Evolutionary conservation across 169 alveolate species (phyloP).

Genomic region (Theileria sp.): DNA sequence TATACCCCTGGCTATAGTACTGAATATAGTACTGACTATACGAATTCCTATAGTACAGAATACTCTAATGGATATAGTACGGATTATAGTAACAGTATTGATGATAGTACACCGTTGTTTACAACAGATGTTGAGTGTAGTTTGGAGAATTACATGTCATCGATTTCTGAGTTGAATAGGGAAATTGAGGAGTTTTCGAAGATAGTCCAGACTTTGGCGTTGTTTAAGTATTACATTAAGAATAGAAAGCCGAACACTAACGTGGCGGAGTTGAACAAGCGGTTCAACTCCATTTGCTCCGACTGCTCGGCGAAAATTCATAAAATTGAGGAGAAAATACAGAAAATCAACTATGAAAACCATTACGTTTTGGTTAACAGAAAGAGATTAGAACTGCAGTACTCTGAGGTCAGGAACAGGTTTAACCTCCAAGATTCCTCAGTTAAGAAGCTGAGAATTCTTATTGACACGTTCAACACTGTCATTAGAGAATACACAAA

Average conservation of each 20-base stretch:
- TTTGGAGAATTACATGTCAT: conserved; percentile 32
- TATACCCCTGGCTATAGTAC: too few relatives aligned
- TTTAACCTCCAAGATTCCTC: conserved; percentile 64
- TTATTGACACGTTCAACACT: conserved; percentile 62
- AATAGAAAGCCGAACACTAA: conserved; percentile 53
- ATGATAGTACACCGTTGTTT: not conserved
- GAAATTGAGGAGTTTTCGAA: conserved; percentile 67
- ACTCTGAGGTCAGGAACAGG: conserved; percentile 53
- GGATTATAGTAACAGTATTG: not conserved
- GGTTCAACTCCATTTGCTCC: conserved; percentile 53
- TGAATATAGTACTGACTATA: too few relatives aligned
- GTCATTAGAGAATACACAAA: conserved; percentile 59
- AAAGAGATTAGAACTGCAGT: conserved; percentile 27
- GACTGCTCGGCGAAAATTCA: conserved; percentile 47
- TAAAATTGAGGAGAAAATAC: conserved; percentile 38
- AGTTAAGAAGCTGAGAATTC: conserved; percentile 57
- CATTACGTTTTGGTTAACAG: conserved; percentile 52
- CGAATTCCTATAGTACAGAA: not conserved
- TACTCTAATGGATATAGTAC: not conserved
- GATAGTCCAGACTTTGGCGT: conserved; percentile 59
- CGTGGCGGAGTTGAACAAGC: conserved; percentile 51
- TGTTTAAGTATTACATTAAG: conserved; percentile 61
- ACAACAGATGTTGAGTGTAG: conserved; percentile 23
- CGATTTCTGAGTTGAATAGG: conserved; percentile 40
- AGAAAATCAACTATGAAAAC: conserved; percentile 40